phyloP scores from a whole-genome alignment of 768 basidiomycete species.

The Tylopilus vinaceipallidus region DNA sequence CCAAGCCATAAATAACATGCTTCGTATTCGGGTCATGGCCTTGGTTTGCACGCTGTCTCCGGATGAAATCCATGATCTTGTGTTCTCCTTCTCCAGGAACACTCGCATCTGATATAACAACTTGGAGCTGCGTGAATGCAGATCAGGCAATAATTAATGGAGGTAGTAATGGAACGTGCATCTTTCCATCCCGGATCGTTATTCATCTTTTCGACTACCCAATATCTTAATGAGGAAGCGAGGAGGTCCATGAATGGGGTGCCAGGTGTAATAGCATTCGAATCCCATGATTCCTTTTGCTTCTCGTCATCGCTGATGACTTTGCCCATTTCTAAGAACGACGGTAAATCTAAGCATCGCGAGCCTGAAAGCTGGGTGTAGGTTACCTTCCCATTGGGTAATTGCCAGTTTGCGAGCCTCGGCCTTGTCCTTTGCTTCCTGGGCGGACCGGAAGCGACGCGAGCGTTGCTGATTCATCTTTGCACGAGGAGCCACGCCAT shows the following conservation, averaged over 20 bases:
- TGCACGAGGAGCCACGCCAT: conserved; percentile 95
- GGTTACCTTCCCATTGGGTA: conserved; percentile 78
- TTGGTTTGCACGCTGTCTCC: conserved; percentile 81
- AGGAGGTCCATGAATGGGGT: conserved; percentile 98
- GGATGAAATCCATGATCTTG: conserved; percentile 99
- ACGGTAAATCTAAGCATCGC: neutral
- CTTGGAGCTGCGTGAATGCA: conserved; percentile 63
- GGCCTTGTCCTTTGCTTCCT: conserved; percentile 94
- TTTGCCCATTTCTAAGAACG: conserved; percentile 86
- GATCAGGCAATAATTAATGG: neutral
- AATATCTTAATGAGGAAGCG: conserved; percentile 86
- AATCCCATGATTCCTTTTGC: conserved; percentile 89
- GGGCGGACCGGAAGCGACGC: conserved; percentile 90
- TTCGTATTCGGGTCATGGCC: conserved; percentile 94
- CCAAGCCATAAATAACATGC: conserved; percentile 97
- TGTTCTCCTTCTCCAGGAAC: conserved; percentile 99
- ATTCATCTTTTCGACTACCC: conserved; percentile 95
- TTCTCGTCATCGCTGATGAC: conserved; percentile 76
- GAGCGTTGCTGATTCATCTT: conserved; percentile 99
- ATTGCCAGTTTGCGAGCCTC: conserved; percentile 82
- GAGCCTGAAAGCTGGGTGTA: neutral
- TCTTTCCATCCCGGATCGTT: conserved; percentile 95
- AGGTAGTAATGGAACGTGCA: conserved; percentile 39
- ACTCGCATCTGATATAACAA: conserved; percentile 94
- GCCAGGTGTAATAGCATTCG: conserved; percentile 97